Evolutionary conservation across 1,284 basidiomycete species (phyloP).

Genomic region (Cystobasidium sp.): DNA sequence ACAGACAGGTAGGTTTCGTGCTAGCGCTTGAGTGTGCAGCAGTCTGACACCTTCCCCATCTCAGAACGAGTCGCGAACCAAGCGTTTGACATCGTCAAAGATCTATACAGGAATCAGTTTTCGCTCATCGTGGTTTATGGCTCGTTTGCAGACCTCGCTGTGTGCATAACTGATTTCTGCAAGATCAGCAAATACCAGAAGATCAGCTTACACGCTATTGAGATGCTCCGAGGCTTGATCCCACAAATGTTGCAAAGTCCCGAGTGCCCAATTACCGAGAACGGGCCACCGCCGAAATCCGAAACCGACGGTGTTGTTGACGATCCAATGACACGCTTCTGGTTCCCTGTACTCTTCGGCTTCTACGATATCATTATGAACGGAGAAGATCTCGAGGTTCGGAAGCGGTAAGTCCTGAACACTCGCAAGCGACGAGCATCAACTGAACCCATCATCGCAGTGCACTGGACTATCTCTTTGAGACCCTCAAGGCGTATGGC

Average conservation of each 20-base stretch:
- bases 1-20: conserved; percentile 69
- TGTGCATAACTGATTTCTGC: conserved; percentile 98
- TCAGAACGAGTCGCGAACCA: conserved; percentile 87
- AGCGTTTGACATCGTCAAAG: conserved; percentile 94
- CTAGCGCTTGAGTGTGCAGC: background rate
- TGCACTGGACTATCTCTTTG: conserved; percentile 93
- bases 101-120: conserved; percentile 90
- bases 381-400: conserved; percentile 96
- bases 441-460: conserved; percentile 59
- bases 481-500: conserved; percentile 89
- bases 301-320: conserved; percentile 55
- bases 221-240: conserved; percentile 85
- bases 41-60: background rate
- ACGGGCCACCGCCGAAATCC: conserved; percentile 27
- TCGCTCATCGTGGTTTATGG: conserved; percentile 86
- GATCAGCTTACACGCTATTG: conserved; percentile 93
- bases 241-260: conserved; percentile 86
- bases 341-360: conserved; percentile 94
- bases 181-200: conserved; percentile 99
- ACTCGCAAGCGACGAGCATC: background rate
- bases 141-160: conserved; percentile 92
- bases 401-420: conserved; percentile 73
- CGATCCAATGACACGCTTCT: conserved; percentile 66
- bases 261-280: conserved; percentile 69
- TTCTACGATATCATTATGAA: conserved; percentile 99